These are phyloP conservation scores for Aspergillus latus DNA, from an alignment of 2,329 filamentous ascomycete genomes.

Conservation along the genomic window DNA sequence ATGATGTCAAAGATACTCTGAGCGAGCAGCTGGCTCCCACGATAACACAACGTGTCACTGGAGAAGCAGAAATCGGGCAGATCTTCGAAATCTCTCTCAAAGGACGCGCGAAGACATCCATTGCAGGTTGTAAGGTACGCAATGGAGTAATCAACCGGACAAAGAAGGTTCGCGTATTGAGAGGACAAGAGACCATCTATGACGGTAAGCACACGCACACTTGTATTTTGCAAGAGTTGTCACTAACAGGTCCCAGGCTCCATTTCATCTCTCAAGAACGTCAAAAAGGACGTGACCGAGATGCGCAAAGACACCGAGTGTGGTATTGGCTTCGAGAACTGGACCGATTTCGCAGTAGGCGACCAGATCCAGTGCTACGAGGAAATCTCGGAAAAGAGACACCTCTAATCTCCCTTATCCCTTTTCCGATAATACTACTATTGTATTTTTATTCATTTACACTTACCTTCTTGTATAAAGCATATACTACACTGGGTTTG, in stretches of 20 bases:
- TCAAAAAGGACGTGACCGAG: conserved; percentile 86
- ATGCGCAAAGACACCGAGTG: conserved; percentile 95
- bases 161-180: conserved; percentile 68
- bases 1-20: conserved; percentile 57
- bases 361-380: conserved; percentile 89
- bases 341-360: conserved; percentile 73
- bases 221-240: background rate
- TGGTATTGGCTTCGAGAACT: conserved; percentile 79
- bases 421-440: background rate
- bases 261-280: conserved; percentile 79
- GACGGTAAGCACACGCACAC: conserved; percentile 66
- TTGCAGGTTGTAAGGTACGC: conserved; percentile 84
- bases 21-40: conserved; percentile 67
- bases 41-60: conserved; percentile 69
- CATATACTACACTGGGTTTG: background rate
- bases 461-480: conserved; percentile 4
- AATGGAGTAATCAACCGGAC: conserved; percentile 71
- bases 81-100: conserved; percentile 80
- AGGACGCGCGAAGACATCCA: conserved; percentile 66
- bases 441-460: conserved; percentile 9
- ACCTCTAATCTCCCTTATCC: conserved; percentile 29
- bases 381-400: conserved; percentile 70
- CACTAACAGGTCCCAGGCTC: conserved; percentile 55
- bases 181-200: conserved; percentile 69
- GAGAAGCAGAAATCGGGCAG: conserved; percentile 82